phyloP scores from a whole-genome alignment of 73 alveolate genomes.

The Breviolum minutum region DNA sequence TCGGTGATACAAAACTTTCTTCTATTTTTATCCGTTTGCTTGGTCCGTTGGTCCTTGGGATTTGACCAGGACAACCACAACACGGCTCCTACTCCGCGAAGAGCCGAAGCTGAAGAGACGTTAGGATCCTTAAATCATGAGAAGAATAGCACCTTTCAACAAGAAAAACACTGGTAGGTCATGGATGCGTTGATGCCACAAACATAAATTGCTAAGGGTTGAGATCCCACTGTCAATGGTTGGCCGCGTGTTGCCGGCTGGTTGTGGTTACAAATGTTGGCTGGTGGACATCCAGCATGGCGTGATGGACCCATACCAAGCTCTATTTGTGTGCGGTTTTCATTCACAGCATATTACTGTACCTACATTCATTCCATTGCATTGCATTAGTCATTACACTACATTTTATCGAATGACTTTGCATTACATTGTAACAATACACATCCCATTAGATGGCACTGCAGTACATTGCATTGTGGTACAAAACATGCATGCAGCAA shows the following conservation, averaged over 20 bases:
- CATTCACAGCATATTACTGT: no score
- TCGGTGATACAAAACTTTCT: not conserved
- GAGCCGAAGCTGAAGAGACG: slow-evolving; percentile 69
- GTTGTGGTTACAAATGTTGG: not conserved
- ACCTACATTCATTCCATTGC: no score
- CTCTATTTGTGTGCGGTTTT: no score
- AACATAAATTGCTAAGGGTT: slow-evolving; percentile 23
- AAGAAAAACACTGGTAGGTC: not conserved
- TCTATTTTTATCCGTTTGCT: not conserved
- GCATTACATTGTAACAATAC: no score
- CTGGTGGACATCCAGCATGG: no score
- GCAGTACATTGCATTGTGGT: no score
- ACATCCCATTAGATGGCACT: no score
- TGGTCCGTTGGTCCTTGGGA: not conserved
- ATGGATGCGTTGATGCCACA: not conserved
- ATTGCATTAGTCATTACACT: no score
- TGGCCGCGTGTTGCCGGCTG: slow-evolving; percentile 12
- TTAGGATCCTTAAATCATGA: not conserved
- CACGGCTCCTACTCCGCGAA: not conserved
- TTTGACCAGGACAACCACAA: not conserved
- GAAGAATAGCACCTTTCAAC: not conserved
- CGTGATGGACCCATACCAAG: no score
- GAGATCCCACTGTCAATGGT: slow-evolving; percentile 54
- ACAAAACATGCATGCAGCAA: no score
- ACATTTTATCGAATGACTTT: no score